phyloP scores from a whole-genome alignment of 768 basidiomycete species.

The Cystofilobasidium ferigula region DNA sequence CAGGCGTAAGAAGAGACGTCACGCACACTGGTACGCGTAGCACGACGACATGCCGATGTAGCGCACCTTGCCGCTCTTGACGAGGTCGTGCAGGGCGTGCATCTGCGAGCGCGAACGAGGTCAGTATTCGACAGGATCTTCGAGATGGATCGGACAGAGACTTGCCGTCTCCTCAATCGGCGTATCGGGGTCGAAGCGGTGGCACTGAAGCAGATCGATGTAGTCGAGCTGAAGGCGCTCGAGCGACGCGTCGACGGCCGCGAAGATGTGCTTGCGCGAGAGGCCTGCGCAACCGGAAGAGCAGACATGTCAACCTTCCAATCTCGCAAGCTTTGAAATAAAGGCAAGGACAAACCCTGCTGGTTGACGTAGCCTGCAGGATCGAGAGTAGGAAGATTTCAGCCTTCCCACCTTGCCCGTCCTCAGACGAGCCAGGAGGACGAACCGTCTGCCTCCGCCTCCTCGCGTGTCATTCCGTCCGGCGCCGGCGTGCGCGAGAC shows the following conservation, averaged over 20 bases:
- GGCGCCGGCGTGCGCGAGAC: background rate
- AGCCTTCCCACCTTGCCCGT: no score
- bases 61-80: slow-evolving; percentile 19
- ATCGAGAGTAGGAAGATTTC: no score
- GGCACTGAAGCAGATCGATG: slow-evolving; percentile 22
- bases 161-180: slow-evolving; percentile 21
- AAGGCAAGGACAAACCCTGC: background rate
- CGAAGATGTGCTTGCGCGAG: slow-evolving; percentile 9
- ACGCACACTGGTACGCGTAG: background rate
- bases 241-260: slow-evolving; percentile 10
- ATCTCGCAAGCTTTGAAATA: background rate
- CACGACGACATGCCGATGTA: slow-evolving; percentile 23
- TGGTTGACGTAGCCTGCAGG: slow-evolving; percentile 16
- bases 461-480: background rate
- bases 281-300: background rate
- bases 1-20: background rate
- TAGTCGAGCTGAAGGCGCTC: slow-evolving; percentile 9
- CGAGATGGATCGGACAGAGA: background rate
- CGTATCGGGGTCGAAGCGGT: slow-evolving; percentile 20
- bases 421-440: no score
- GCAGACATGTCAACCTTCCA: background rate
- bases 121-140: background rate
- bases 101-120: background rate
- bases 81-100: slow-evolving; percentile 24
- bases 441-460: background rate